Base-by-base conservation (phyloP, 208 protist species). In the Blechomonas ayalai region DNA sequence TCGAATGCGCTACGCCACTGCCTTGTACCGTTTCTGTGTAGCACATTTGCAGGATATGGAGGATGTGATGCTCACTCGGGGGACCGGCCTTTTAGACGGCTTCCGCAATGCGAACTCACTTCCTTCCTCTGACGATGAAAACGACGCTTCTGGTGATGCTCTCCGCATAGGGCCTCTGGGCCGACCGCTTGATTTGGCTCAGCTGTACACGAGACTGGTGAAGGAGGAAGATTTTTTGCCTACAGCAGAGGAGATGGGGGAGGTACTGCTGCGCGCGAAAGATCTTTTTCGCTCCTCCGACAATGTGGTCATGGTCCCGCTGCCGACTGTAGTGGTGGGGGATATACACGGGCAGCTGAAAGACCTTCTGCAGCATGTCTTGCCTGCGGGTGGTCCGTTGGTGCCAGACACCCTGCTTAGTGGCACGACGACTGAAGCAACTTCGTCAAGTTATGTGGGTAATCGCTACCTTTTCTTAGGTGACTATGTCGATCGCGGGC, bases 401-500 rank as follows among this genome's bases (percentile, higher is more conserved):
- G 67, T 77, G 43, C 39, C 56, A 8, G 28, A 37, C 15, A 48
- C 44, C 23, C 45, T 52, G 37, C 38, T 79, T 23, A 28, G 8
- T 3, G n/a, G 7, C 7, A 55, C 24, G 33, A 6, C 40, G 18
- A 24, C 22, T 18, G 40, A 6, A 8, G 26, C 20, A 3, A 33
- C 25, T 3, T 8, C 52, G 3, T 16, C 8, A 1, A 20, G n/a
- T 47, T n/a, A 47, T 34, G 6, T 32, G 40, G 22, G 23, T 15
- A 45, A 27, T 1, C 44, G 91, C 80, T 99, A 99, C 54, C 68
- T 99, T 1, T 99, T 99, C 70, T 77, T 99, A 0, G 98, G 97
- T 9, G 97, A 99, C 60, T 99, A 99, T 64, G 97, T 99, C 4
- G 98, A 99, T 59, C 90, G 98, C 61, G 98, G 98, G 8, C 82